Evolutionary conservation across 495 filamentous ascomycete genomes (phyloP).

Genomic region (Talaromyces thailandensis): DNA sequence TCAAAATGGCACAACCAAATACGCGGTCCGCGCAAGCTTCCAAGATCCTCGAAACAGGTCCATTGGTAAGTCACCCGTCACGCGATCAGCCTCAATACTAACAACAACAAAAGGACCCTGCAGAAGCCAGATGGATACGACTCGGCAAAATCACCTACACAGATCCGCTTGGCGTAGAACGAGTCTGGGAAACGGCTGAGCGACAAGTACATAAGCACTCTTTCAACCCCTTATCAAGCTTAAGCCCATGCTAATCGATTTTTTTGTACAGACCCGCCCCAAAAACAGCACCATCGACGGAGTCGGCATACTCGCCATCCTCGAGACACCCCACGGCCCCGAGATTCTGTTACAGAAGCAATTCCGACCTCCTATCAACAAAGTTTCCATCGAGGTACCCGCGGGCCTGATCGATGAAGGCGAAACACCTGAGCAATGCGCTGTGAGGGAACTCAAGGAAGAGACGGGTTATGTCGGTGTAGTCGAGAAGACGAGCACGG

Average conservation of each 20-base stretch:
- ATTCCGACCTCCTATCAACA: conserved; percentile 75
- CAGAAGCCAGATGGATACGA: conserved; percentile 68
- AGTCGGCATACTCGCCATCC: conserved; percentile 82
- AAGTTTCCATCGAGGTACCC: conserved; percentile 72
- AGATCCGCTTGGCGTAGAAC: conserved; percentile 57
- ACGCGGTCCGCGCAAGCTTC: conserved; percentile 12
- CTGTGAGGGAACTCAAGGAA: conserved; percentile 83
- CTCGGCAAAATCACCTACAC: conserved; percentile 63
- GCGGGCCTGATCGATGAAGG: conserved; percentile 78
- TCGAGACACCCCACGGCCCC: conserved; percentile 62
- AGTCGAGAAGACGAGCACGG: conserved; percentile 53
- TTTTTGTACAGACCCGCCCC: conserved; percentile 66
- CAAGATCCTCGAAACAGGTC: conserved; percentile 40
- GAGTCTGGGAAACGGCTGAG: conserved; percentile 79
- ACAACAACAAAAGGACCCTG: conserved; percentile 26
- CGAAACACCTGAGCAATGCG: conserved; percentile 70
- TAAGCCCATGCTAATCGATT: not conserved
- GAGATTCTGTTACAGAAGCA: conserved; percentile 82
- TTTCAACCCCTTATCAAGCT: not conserved
- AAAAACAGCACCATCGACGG: conserved; percentile 67
- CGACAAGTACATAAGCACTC: conserved; percentile 37
- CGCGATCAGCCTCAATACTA: not conserved
- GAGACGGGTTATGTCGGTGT: conserved; percentile 86
- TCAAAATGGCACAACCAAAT: not conserved
- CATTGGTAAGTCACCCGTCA: conserved; percentile 30